Percentiles rank a stretch among this genome's conserved stretches.
Conservation (phyloP, 495 filamentous ascomycete species). For the Lineolata rhizophorae region DNA sequence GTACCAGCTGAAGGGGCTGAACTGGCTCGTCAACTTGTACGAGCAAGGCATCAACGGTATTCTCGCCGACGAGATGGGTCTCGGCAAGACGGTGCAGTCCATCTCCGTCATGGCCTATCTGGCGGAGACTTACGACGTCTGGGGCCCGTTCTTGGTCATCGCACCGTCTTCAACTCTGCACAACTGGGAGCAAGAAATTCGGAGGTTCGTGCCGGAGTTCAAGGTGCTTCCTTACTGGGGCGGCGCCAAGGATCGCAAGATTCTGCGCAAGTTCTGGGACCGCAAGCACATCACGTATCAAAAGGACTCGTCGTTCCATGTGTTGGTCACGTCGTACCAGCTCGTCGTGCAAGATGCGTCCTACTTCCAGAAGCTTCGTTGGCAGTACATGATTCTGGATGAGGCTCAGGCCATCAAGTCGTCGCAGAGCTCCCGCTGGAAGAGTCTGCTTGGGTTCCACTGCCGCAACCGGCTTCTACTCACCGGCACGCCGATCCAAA, state of each 20-base stretch:
- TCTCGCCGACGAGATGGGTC: slow-evolving; percentile 96
- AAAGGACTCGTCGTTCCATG: slow-evolving; percentile 81
- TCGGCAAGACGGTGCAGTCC: slow-evolving; percentile 95
- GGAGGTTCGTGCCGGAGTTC: slow-evolving; percentile 76
- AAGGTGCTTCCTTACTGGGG: slow-evolving; percentile 97
- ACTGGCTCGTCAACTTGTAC: slow-evolving; percentile 97
- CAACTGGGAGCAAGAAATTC: slow-evolving; percentile 98
- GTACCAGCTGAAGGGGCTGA: slow-evolving; percentile 95
- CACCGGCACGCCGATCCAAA: slow-evolving; percentile 95
- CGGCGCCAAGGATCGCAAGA: slow-evolving; percentile 80
- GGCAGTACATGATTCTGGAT: slow-evolving; percentile 99
- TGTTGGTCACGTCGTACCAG: slow-evolving; percentile 92
- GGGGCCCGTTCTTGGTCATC: slow-evolving; percentile 95
- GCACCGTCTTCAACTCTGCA: slow-evolving; percentile 90
- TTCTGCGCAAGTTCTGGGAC: slow-evolving; percentile 96
- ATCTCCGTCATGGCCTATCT: slow-evolving; percentile 99
- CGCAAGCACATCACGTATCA: slow-evolving; percentile 90
- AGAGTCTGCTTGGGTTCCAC: slow-evolving; percentile 78
- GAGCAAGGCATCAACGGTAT: slow-evolving; percentile 99
- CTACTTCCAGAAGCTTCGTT: slow-evolving; percentile 96
- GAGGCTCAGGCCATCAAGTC: slow-evolving; percentile 99
- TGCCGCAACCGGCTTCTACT: slow-evolving; percentile 88
- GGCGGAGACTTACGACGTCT: slow-evolving; percentile 90
- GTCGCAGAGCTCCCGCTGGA: slow-evolving; percentile 89
- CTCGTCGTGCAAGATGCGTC: slow-evolving; percentile 85